Evolutionary conservation across 2,329 filamentous ascomycete species (phyloP), one percentile per base, ranked within the genome.

Genomic region (Beauveria sp.): DNA sequence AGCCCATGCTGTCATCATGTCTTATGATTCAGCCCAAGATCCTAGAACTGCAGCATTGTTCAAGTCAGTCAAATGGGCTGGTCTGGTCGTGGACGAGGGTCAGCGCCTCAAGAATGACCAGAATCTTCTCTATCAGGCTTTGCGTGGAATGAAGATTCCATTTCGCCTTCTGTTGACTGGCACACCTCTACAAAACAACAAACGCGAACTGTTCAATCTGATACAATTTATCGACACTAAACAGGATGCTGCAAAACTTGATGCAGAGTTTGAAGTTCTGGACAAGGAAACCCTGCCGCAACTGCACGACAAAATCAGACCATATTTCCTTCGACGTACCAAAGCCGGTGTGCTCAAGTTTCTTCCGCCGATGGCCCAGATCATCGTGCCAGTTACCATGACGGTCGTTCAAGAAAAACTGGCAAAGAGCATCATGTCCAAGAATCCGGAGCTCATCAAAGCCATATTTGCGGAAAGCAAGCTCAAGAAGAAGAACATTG

Each of bases 301-400:
- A 71, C 78, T 99, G 0, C 94, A 97, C 68, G 84, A 89, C 2
- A 82, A 92, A 69, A 96, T 97, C 63, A 85, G 91, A 2, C 85
- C 85, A 0, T 87, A 86, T 66, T 87, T 88, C 65, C 72, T 87
- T 26, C 78, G 84, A 52, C 87, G 94, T 50, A 97, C 94, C 2
- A 99, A 99, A 72, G 87, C 87, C 14, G 88, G 93, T 63, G 93
- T 97, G 0, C 79, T 99, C 57, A 93, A 90, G 44, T 96, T 97
- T 73, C 78, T 99, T 10, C 94, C 94, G 0, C 88, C 93, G 0
- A 92, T 99, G 84, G 88, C 90, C 1, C 93, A 97, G 69, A 92
- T 99, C 67, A 97, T 99, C 64, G 77, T 99, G 5, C 94, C 94
- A 0, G 87, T 99, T n/a, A 92, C 90, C 2, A 97, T 97, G 92